phyloP scores from a whole-genome alignment of 768 basidiomycete genomes.

The Phaffia tasmanica region DNA sequence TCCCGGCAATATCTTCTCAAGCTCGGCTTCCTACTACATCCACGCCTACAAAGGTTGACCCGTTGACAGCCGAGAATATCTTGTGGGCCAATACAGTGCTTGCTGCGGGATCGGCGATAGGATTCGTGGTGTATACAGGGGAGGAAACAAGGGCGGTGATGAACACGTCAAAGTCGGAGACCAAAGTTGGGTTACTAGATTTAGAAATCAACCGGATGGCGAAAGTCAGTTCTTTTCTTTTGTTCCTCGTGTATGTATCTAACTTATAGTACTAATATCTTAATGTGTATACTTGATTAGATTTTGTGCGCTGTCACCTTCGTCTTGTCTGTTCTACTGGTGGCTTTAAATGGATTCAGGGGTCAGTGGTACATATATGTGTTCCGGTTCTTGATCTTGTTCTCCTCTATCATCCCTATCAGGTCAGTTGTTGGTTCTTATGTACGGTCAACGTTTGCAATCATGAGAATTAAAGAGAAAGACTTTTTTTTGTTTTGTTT shows the following conservation, averaged over 20 bases:
- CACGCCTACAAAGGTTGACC: slow-evolving; percentile 50
- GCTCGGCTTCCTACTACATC: slow-evolving; percentile 41
- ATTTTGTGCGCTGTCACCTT: slow-evolving; percentile 93
- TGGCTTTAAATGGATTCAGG: slow-evolving; percentile 90
- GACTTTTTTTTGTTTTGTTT: background rate
- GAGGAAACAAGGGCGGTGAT: slow-evolving; percentile 91
- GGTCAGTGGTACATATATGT: slow-evolving; percentile 94
- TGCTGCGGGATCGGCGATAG: slow-evolving; percentile 84
- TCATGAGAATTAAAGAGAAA: background rate
- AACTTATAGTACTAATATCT: background rate
- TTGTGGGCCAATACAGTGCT: slow-evolving; percentile 97
- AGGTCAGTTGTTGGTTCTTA: slow-evolving; percentile 49
- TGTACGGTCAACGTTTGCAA: too few relatives aligned
- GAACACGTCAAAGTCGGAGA: slow-evolving; percentile 95
- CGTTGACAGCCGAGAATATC: slow-evolving; percentile 88
- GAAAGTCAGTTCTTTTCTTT: slow-evolving; percentile 50
- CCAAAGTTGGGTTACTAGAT: slow-evolving; percentile 84
- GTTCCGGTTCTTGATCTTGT: slow-evolving; percentile 90
- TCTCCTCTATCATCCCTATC: slow-evolving; percentile 98
- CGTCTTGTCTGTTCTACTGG: slow-evolving; percentile 75
- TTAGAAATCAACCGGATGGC: slow-evolving; percentile 89
- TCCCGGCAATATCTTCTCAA: slow-evolving; percentile 40
- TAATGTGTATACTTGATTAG: slow-evolving; percentile 40
- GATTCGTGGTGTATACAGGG: slow-evolving; percentile 89
- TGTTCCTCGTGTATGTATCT: background rate